These are phyloP conservation scores for Musa acuminata DNA, from an alignment of 176 grass and related monocot species.

Conservation along the genomic window DNA sequence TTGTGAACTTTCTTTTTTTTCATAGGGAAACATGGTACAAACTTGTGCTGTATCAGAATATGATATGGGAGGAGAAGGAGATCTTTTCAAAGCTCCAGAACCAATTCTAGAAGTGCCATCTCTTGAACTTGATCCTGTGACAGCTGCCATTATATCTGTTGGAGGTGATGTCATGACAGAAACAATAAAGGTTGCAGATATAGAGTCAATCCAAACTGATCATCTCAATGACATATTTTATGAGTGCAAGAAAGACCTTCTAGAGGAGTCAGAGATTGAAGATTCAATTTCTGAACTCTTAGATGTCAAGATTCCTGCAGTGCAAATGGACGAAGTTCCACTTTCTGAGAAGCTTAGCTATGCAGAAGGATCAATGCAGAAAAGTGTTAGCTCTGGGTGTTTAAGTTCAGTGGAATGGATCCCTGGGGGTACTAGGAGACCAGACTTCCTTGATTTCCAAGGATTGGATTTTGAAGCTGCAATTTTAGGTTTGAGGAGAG, in stretches of 20 bases:
- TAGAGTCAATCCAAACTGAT: constrained; percentile 43
- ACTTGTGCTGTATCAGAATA: constrained; percentile 59
- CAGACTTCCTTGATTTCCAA: constrained; percentile 80
- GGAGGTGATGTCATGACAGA: constrained; percentile 38
- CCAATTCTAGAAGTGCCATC: constrained; percentile 53
- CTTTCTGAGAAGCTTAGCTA: constrained; percentile 22
- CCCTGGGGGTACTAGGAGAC: constrained; percentile 35
- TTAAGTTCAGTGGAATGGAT: constrained; percentile 64
- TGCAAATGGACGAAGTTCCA: constrained; percentile 50
- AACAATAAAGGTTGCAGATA: constrained; percentile 35
- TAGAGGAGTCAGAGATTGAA: constrained; percentile 74
- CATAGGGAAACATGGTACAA: constrained; percentile 51
- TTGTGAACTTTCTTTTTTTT: background rate
- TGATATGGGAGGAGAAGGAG: constrained; percentile 76
- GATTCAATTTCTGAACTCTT: constrained; percentile 75
- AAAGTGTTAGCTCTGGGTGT: constrained; percentile 84
- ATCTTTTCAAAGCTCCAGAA: constrained; percentile 91
- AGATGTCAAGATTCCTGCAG: constrained; percentile 77
- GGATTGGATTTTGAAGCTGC: constrained; percentile 70
- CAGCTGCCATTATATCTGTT: constrained; percentile 56
- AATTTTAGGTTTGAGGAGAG: constrained; percentile 65
- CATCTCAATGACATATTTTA: constrained; percentile 57
- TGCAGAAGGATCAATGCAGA: constrained; percentile 68
- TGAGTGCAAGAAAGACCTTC: constrained; percentile 78
- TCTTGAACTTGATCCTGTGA: constrained; percentile 48